Conservation (phyloP, 192 early-diverging fungal genomes). For the Chytriomyces sp. region DNA sequence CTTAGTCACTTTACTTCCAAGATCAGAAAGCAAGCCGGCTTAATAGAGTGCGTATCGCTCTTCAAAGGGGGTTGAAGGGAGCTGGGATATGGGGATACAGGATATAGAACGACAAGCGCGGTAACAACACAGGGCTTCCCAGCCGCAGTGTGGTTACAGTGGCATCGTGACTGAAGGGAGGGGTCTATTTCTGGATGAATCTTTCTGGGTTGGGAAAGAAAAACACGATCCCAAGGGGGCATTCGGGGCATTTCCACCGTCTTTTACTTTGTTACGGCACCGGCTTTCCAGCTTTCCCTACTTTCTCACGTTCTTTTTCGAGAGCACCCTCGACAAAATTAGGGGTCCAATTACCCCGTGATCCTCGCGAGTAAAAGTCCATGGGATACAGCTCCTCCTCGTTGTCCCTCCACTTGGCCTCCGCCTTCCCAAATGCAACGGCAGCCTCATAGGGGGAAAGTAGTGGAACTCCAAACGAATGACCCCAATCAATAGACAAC, state of each 20-base stretch:
- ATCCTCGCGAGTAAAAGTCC: constrained; percentile 95
- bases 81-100: not conserved
- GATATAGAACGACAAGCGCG: not conserved
- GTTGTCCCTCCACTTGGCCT: constrained; percentile 65
- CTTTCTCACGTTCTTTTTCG: constrained; percentile 9
- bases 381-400: constrained; percentile 79
- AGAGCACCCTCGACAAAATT: constrained; percentile 64
- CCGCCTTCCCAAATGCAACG: constrained; percentile 75
- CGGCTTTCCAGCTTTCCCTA: not conserved
- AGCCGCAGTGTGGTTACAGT: too few relatives aligned
- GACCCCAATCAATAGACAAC: constrained; percentile 98
- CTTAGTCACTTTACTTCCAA: constrained; percentile 13
- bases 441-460: constrained; percentile 94
- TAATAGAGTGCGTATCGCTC: constrained; percentile 11
- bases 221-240: not conserved
- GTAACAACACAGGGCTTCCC: too few relatives aligned
- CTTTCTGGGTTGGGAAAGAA: too few relatives aligned
- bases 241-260: not conserved
- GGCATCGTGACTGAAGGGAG: too few relatives aligned
- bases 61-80: not conserved
- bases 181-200: too few relatives aligned
- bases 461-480: constrained; percentile 88
- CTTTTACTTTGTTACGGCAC: not conserved
- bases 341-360: constrained; percentile 89
- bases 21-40: constrained; percentile 7